Evolutionary conservation across 1,284 basidiomycete genomes (phyloP).

Genomic region (Thelephora terrestris): DNA sequence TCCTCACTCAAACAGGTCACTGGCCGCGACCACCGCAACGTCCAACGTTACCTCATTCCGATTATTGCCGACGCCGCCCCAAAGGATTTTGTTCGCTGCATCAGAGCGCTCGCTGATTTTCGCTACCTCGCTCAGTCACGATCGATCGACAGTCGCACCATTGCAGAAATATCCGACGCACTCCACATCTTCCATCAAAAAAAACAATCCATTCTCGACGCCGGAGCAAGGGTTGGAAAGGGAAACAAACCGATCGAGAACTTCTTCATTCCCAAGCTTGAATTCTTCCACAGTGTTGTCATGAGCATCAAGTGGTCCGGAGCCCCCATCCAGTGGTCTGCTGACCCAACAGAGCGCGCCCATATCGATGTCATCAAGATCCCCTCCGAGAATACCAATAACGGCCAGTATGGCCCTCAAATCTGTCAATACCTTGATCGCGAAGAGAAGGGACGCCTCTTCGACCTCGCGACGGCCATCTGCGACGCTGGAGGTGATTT

Average conservation of each 20-base stretch:
- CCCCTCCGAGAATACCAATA: conserved; percentile 15
- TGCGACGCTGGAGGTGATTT: conserved; percentile 1
- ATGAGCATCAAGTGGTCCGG: neutral
- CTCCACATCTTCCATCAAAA: neutral
- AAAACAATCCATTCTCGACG: neutral
- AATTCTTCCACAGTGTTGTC: neutral
- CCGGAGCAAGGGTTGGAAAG: neutral
- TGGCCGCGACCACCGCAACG: too few species aligned
- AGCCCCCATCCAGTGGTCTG: conserved; percentile 5
- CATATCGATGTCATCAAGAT: conserved; percentile 7
- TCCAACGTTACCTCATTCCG: neutral
- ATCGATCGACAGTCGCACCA: neutral
- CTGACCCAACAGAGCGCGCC: conserved; percentile 4
- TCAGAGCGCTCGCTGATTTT: too few species aligned
- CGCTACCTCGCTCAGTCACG: neutral
- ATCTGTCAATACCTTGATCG: conserved; percentile 20
- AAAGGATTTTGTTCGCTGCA: neutral
- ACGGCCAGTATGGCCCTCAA: conserved; percentile 21
- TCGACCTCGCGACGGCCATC: conserved; percentile 19
- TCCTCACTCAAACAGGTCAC: too few species aligned
- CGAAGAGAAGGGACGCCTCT: conserved; percentile 16
- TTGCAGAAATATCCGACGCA: neutral
- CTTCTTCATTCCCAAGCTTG: conserved; percentile 3
- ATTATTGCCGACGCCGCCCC: neutral
- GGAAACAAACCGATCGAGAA: neutral